Conservation (phyloP, 352 stramenopile species). For the Phytophthora sp. region DNA sequence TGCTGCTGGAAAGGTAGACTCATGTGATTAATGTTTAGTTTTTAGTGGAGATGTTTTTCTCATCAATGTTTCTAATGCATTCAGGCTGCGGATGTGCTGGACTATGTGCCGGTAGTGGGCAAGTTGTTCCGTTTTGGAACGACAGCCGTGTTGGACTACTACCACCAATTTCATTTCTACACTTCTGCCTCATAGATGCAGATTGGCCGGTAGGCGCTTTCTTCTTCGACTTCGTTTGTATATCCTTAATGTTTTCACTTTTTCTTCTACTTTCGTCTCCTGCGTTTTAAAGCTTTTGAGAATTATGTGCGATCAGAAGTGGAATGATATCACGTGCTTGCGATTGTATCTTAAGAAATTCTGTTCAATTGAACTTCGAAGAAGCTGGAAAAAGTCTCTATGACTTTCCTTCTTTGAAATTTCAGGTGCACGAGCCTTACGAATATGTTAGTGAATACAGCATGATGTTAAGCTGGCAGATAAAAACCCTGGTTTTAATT, state of each 20-base stretch:
- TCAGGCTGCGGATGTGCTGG: slow-evolving; percentile 61
- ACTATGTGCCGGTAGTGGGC: slow-evolving; percentile 72
- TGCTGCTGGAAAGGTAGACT: slow-evolving; percentile 63
- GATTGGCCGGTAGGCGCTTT: slow-evolving; percentile 3
- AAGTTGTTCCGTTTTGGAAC: slow-evolving; percentile 75
- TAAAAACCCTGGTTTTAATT: too few relatives aligned
- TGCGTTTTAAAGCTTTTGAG: not conserved
- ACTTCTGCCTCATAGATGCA: slow-evolving; percentile 78
- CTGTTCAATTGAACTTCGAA: too few relatives aligned
- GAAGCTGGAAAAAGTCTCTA: too few relatives aligned
- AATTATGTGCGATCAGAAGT: too few relatives aligned
- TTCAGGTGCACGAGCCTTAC: too few relatives aligned
- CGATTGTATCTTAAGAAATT: too few relatives aligned
- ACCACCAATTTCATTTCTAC: slow-evolving; percentile 91
- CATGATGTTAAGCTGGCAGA: too few relatives aligned
- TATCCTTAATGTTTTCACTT: slow-evolving; percentile 3
- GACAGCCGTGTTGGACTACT: slow-evolving; percentile 80
- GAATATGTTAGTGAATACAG: too few relatives aligned
- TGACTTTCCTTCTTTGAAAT: too few relatives aligned
- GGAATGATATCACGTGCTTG: too few relatives aligned
- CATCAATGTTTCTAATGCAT: not conserved
- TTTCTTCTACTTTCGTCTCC: not conserved
- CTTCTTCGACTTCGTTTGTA: slow-evolving; percentile 11
- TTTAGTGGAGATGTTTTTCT: too few relatives aligned
- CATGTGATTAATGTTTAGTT: too few relatives aligned